Evolutionary conservation across 2,329 filamentous ascomycete species (phyloP), one percentile per base, ranked within the genome.

Genomic region (Keithomyces neogunnii): DNA sequence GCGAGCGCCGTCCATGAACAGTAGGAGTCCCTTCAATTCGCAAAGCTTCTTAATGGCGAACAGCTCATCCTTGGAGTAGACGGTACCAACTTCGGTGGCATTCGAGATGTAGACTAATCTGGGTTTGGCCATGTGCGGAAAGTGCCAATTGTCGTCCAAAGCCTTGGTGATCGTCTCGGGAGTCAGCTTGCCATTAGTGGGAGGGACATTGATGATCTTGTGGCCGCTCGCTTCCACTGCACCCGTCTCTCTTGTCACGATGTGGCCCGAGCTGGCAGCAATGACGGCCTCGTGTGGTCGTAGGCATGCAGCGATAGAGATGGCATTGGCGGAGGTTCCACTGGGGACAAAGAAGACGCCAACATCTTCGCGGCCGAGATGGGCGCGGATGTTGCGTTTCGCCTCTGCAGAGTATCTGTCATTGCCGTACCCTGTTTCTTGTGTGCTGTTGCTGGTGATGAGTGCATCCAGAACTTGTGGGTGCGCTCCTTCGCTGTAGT

Each of bases 401-500:
- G 74, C 74, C 11, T 69, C 59, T 13, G 67, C 61, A 56, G 66
- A 69, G 56, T 72, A 75, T 2, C 70, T 61, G 48, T 77, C 75
- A 33, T 64, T 65, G 11, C 74, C 75, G 55, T 77, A 77, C 33
- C 73, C 69, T 5, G 66, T 59, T 56, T 77, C 71, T 47, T 77
- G 74, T 1, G 68, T 66, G 3, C 59, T 57, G 50, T 77, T 77
- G 57, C 68, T 71, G 33, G 64, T 58, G 13, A 75, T 57, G 2
- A 77, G 63, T 8, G 74, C 72, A 44, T 75, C 67, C 31, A 77
- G 67, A 3, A 77, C 62, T n/a, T 67, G 64, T 4, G 75, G 74
- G 53, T 77, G 75, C 0, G 73, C 74, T 36, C 74, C 75, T 53
- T 77, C 74, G 59, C 72, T 74, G 57, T 77, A 77, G 55, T 77